Percentiles rank a stretch among this genome's conserved stretches.
phyloP scores from a whole-genome alignment of 2,329 filamentous ascomycete genomes.

The Penicillium sp. region DNA sequence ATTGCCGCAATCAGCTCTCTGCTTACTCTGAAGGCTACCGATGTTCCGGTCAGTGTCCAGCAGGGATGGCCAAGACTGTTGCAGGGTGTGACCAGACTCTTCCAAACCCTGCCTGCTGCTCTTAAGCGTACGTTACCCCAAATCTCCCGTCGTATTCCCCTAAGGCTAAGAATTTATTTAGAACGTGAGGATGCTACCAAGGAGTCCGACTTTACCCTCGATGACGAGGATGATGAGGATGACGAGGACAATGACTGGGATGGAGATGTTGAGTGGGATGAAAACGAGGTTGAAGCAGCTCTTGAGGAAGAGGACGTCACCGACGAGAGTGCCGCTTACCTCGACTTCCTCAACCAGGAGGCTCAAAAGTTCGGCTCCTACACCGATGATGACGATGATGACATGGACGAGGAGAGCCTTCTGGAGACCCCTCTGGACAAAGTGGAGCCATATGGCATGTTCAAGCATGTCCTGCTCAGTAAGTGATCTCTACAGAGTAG shows the following conservation, averaged over 20 bases:
- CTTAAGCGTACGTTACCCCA: conserved; percentile 66
- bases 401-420: conserved; percentile 87
- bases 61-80: conserved; percentile 92
- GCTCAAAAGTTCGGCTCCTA: conserved; percentile 79
- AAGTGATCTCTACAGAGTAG: conserved; percentile 44
- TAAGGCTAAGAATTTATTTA: conserved; percentile 39
- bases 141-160: background rate
- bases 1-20: conserved; percentile 90
- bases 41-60: conserved; percentile 88
- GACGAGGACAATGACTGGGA: conserved; percentile 83
- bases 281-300: conserved; percentile 61
- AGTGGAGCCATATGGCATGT: conserved; percentile 88
- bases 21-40: conserved; percentile 72
- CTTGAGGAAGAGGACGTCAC: conserved; percentile 63
- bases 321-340: conserved; percentile 89
- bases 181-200: conserved; percentile 88
- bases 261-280: conserved; percentile 67
- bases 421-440: conserved; percentile 94
- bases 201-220: conserved; percentile 76
- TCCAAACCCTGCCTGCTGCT: conserved; percentile 84
- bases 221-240: conserved; percentile 71
- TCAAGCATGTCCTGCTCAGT: conserved; percentile 80
- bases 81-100: conserved; percentile 82
- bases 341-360: conserved; percentile 94
- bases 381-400: conserved; percentile 73